These are phyloP conservation scores for Exophiala xenobiotica DNA, from an alignment of 2,329 filamentous ascomycete genomes.

Conservation along the genomic window DNA sequence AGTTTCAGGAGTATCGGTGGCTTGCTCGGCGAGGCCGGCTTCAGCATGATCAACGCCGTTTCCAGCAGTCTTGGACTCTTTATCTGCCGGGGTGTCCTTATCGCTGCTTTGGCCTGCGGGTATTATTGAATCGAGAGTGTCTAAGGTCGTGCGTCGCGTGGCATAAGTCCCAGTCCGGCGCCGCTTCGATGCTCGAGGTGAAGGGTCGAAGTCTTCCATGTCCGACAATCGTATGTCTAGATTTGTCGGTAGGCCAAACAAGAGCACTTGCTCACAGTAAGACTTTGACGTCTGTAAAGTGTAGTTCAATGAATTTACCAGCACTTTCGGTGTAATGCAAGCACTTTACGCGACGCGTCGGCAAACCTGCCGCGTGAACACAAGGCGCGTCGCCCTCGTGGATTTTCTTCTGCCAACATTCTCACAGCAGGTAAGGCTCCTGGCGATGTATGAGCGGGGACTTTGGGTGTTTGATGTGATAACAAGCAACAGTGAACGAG, in stretches of 20 bases:
- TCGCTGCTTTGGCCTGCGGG: background rate
- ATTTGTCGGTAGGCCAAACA: too few relatives aligned
- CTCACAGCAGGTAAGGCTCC: too few relatives aligned
- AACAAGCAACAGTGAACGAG: too few relatives aligned
- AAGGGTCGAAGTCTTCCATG: conserved; percentile 21
- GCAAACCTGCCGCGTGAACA: conserved; percentile 10
- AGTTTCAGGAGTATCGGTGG: background rate
- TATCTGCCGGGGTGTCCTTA: background rate
- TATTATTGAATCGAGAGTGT: background rate
- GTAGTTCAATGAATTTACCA: too few relatives aligned
- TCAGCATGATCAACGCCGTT: background rate
- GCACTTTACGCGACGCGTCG: conserved; percentile 25
- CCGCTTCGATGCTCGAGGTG: conserved; percentile 28
- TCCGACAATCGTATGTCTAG: too few relatives aligned
- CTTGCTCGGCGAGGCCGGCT: background rate
- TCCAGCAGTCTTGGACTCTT: background rate
- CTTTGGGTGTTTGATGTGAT: too few relatives aligned
- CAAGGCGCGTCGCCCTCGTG: too few relatives aligned
- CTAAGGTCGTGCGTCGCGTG: conserved; percentile 19
- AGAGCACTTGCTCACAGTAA: too few relatives aligned
- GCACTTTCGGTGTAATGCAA: conserved; percentile 1
- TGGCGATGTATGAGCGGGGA: too few relatives aligned
- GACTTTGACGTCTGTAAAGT: too few relatives aligned
- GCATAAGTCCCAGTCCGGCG: conserved; percentile 26
- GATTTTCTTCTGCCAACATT: too few relatives aligned